Evolutionary conservation across 2,329 filamentous ascomycete genomes (phyloP).

Genomic region (Alternaria sp.): DNA sequence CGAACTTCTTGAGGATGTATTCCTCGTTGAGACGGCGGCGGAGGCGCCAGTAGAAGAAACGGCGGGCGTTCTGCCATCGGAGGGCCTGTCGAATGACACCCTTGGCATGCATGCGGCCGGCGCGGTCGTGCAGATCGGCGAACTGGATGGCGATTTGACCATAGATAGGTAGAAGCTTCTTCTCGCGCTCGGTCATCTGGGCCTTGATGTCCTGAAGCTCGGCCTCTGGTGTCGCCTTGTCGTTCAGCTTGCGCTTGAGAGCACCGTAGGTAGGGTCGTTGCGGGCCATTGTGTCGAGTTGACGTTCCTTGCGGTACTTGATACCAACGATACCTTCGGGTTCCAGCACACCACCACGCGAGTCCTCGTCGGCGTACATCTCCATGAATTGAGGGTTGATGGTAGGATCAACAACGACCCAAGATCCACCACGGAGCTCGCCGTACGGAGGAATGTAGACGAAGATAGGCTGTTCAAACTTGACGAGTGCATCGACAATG

Average conservation of each 20-base stretch:
- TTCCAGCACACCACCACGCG: constrained; percentile 95
- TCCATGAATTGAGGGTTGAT: constrained; percentile 98
- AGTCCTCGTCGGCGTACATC: constrained; percentile 97
- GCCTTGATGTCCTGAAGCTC: constrained; percentile 80
- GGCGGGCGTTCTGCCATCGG: constrained; percentile 85
- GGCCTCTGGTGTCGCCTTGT: constrained; percentile 74
- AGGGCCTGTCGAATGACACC: constrained; percentile 85
- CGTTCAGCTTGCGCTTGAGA: constrained; percentile 79
- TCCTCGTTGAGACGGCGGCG: constrained; percentile 97
- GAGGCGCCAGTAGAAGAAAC: constrained; percentile 99
- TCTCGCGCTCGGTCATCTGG: constrained; percentile 85
- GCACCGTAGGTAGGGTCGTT: constrained; percentile 83
- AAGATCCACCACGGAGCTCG: constrained; percentile 97
- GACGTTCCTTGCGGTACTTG: constrained; percentile 97
- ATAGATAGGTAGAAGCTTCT: constrained; percentile 90
- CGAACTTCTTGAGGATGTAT: constrained; percentile 92
- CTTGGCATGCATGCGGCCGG: constrained; percentile 98
- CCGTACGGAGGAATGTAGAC: constrained; percentile 98
- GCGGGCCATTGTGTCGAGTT: constrained; percentile 96
- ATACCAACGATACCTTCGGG: constrained; percentile 98
- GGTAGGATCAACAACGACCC: constrained; percentile 98
- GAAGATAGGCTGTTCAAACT: constrained; percentile 98
- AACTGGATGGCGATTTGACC: constrained; percentile 95
- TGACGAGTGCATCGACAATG: constrained; percentile 97
- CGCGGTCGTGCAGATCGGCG: constrained; percentile 94